Evolutionary conservation across 2,329 filamentous ascomycete genomes (phyloP).

Genomic region (Tolypocladium ophioglossoides): DNA sequence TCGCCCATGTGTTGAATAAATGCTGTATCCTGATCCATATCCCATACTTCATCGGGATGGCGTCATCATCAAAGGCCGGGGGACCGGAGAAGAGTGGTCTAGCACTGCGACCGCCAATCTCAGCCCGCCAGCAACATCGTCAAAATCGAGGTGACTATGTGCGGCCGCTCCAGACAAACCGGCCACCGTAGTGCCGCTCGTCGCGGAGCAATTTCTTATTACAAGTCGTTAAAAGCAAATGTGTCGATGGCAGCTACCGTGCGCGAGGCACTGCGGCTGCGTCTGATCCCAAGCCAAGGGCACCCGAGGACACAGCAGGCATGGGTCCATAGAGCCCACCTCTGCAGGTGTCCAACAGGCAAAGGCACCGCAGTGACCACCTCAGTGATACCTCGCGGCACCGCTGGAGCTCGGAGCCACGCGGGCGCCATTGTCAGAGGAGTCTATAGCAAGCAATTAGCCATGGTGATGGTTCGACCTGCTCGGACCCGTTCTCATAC

Average conservation of each 20-base stretch:
- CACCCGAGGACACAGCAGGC: not conserved
- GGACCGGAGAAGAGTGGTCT: slow-evolving; percentile 5
- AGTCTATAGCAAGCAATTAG: slow-evolving; percentile 21
- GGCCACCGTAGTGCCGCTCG: not conserved
- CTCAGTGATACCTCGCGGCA: slow-evolving; percentile 26
- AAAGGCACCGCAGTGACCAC: not conserved
- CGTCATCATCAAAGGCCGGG: slow-evolving; percentile 24
- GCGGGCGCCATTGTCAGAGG: slow-evolving; percentile 31
- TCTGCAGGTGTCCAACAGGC: not conserved
- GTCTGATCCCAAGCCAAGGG: not conserved
- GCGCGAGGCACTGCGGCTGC: not conserved
- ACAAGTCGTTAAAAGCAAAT: slow-evolving; percentile 26
- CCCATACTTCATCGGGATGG: slow-evolving; percentile 26
- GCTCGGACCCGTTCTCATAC: slow-evolving; percentile 26
- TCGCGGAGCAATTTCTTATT: slow-evolving; percentile 19
- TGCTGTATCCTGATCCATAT: slow-evolving; percentile 29
- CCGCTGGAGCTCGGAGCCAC: slow-evolving; percentile 23
- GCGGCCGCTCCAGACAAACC: not conserved
- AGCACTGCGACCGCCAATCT: slow-evolving; percentile 6
- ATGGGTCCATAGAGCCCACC: not conserved
- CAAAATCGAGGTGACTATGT: not conserved
- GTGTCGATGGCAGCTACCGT: slow-evolving; percentile 5
- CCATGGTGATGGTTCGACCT: not conserved
- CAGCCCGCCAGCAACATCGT: slow-evolving; percentile 2
- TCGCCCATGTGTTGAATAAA: slow-evolving; percentile 29